Conservation (phyloP, 257 asterid species). For the Solanum sejunctum region DNA sequence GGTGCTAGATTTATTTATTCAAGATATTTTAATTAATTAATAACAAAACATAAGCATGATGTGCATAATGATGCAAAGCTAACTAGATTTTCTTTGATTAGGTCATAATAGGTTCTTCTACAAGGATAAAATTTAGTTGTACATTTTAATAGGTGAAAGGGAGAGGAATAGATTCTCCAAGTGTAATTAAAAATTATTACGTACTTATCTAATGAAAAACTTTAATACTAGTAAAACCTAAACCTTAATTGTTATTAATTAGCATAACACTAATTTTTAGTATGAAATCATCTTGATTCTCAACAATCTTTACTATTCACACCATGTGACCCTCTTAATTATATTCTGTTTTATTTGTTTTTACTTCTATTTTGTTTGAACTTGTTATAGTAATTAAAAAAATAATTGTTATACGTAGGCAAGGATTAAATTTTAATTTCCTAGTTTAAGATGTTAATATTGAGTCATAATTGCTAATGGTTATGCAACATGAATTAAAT, state of each 20-base stretch:
- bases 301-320: background rate
- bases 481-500: background rate
- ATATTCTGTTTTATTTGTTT: background rate
- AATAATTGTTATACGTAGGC: background rate
- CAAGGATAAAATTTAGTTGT: background rate
- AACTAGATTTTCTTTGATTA: background rate
- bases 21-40: background rate
- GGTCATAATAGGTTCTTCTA: background rate
- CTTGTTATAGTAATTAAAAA: background rate
- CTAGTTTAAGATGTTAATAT: background rate
- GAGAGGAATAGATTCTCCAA: background rate
- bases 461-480: background rate
- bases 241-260: background rate
- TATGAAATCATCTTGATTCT: background rate
- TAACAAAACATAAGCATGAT: background rate
- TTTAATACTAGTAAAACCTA: background rate
- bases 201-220: background rate
- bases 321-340: background rate
- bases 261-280: background rate
- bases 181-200: background rate
- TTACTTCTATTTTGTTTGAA: background rate
- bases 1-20: background rate
- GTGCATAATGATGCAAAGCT: background rate
- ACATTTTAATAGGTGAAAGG: background rate
- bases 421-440: background rate